These are phyloP conservation scores for Spongispora temasekensis DNA, from an alignment of 1,284 basidiomycete species.

Conservation along the genomic window DNA sequence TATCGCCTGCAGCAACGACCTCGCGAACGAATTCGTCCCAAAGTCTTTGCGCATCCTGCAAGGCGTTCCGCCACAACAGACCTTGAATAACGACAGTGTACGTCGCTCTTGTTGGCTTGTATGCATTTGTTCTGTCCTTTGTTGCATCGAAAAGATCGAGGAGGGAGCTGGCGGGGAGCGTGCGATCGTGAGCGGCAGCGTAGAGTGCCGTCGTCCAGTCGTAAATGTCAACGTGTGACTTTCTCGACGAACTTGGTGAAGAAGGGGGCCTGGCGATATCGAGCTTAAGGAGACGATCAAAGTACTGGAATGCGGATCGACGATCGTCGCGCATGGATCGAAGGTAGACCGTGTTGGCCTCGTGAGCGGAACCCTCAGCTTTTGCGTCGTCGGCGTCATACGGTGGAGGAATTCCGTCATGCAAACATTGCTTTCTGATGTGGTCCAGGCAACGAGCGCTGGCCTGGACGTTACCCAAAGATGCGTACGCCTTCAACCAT, in stretches of 20 bases:
- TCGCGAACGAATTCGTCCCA: slow-evolving; percentile 45
- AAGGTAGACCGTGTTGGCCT: slow-evolving; percentile 39
- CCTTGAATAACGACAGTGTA: slow-evolving; percentile 56
- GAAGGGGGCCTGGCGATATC: slow-evolving; percentile 9
- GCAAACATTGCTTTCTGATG: slow-evolving; percentile 35
- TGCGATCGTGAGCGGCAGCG: slow-evolving; percentile 34
- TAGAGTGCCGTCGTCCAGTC: slow-evolving; percentile 39
- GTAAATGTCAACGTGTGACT: slow-evolving; percentile 32
- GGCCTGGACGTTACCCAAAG: slow-evolving; percentile 42
- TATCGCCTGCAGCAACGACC: slow-evolving; percentile 23
- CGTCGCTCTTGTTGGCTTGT: slow-evolving; percentile 43
- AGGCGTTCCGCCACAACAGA: slow-evolving; percentile 40
- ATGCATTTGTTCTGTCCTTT: slow-evolving; percentile 23
- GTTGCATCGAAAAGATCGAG: slow-evolving; percentile 40
- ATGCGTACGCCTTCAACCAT: slow-evolving; percentile 51
- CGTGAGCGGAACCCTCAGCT: slow-evolving; percentile 30
- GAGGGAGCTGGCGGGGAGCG: slow-evolving; percentile 36
- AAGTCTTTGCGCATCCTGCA: slow-evolving; percentile 41
- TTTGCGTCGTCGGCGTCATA: slow-evolving; percentile 16
- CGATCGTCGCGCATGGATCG: slow-evolving; percentile 37
- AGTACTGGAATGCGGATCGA: slow-evolving; percentile 49
- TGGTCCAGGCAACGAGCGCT: slow-evolving; percentile 42
- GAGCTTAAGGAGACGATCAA: slow-evolving; percentile 35
- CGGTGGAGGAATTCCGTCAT: slow-evolving; percentile 24
- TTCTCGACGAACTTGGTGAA: slow-evolving; percentile 5